Evolutionary conservation across 2,329 filamentous ascomycete genomes (phyloP).

Genomic region (Aphanoascus verrucosus): DNA sequence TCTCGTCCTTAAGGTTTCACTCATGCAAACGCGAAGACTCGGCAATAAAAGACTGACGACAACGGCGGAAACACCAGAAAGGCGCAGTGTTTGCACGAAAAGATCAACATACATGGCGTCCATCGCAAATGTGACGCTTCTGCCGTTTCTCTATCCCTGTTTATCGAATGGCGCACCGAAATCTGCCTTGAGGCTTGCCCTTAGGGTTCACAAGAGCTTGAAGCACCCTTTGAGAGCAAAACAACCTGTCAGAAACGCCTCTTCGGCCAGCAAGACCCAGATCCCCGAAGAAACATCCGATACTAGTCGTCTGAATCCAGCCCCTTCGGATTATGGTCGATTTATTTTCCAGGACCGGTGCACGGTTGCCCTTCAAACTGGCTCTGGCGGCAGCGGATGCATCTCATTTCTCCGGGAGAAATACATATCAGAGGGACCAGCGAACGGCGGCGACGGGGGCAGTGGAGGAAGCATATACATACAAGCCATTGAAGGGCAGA

Average conservation of each 20-base stretch:
- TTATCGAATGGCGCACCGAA: constrained; percentile 16
- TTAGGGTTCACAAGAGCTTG: constrained; percentile 14
- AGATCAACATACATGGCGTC: constrained; percentile 4
- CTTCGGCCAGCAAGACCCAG: constrained; percentile 5
- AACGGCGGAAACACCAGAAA: too few relatives aligned
- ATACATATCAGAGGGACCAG: constrained; percentile 74
- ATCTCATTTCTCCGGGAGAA: constrained; percentile 90
- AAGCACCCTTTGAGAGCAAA: constrained; percentile 13
- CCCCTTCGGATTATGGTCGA: constrained; percentile 71
- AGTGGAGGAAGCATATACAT: constrained; percentile 89
- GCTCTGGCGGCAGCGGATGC: constrained; percentile 78
- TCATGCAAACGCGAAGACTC: not conserved
- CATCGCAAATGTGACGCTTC: constrained; percentile 14
- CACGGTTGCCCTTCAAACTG: constrained; percentile 63
- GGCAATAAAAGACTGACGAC: not conserved
- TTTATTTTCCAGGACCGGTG: constrained; percentile 83
- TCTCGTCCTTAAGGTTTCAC: too few relatives aligned
- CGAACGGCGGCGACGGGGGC: constrained; percentile 91
- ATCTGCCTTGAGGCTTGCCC: constrained; percentile 12
- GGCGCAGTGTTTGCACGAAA: too few relatives aligned
- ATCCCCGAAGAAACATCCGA: constrained; percentile 11
- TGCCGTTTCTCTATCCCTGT: constrained; percentile 30
- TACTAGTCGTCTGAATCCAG: constrained; percentile 59
- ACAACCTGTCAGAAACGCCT: constrained; percentile 1
- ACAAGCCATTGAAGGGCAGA: constrained; percentile 82